Conservation (phyloP, 2,329 filamentous ascomycete species). For the Talaromyces rugulosus region DNA sequence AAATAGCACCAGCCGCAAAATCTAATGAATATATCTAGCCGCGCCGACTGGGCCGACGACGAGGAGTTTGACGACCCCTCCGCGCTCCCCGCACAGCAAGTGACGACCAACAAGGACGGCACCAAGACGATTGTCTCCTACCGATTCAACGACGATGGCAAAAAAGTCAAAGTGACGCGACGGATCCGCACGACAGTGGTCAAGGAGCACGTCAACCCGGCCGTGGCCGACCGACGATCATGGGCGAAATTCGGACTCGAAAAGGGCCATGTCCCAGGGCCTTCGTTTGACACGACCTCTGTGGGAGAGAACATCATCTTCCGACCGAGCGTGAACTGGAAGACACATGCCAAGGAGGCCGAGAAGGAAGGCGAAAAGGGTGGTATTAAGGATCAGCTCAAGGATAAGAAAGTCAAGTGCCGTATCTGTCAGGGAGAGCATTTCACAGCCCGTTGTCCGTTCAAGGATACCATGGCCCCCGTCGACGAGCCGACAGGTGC, state of each 20-base stretch:
- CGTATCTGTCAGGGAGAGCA: slow-evolving; percentile 98
- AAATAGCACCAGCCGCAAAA: not conserved
- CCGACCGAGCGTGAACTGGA: slow-evolving; percentile 89
- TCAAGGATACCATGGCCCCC: slow-evolving; percentile 98
- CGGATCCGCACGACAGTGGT: slow-evolving; percentile 89
- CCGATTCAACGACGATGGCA: slow-evolving; percentile 84
- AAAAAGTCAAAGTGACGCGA: slow-evolving; percentile 96
- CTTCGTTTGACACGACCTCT: slow-evolving; percentile 82
- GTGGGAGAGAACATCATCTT: slow-evolving; percentile 99
- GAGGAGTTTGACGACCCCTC: slow-evolving; percentile 80
- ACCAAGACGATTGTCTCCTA: slow-evolving; percentile 93
- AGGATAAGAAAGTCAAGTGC: slow-evolving; percentile 99
- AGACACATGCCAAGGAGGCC: slow-evolving; percentile 76
- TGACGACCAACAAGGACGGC: slow-evolving; percentile 95
- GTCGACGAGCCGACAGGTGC: slow-evolving; percentile 41
- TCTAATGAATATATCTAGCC: slow-evolving; percentile 26
- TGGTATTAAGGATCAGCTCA: slow-evolving; percentile 65
- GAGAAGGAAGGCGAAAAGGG: slow-evolving; percentile 54
- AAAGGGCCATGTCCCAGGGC: slow-evolving; percentile 77
- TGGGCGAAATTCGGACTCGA: slow-evolving; percentile 93
- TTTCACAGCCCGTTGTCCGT: slow-evolving; percentile 98
- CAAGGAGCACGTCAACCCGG: slow-evolving; percentile 91
- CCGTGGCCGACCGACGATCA: slow-evolving; percentile 87
- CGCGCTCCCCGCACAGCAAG: slow-evolving; percentile 77
- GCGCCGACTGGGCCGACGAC: slow-evolving; percentile 91